Conservation (phyloP, 257 asterid species). For the Leonotis leonurus region DNA sequence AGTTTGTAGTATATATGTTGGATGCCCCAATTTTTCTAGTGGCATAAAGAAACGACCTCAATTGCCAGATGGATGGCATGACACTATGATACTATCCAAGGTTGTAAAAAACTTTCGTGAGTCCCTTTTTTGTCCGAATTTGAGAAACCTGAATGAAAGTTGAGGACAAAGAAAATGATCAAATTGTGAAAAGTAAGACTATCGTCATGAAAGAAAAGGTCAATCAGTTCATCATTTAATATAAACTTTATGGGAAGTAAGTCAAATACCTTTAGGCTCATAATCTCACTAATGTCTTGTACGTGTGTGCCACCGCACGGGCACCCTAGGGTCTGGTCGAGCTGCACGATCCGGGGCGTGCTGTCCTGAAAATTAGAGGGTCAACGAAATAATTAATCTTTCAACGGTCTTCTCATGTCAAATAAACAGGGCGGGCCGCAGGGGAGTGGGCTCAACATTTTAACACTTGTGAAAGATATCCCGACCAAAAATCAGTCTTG, state of each 20-base stretch:
- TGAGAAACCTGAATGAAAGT: conserved; percentile 70
- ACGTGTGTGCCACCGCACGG: conserved; percentile 95
- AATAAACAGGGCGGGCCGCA: no score
- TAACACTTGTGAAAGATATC: no score
- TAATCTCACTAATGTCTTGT: conserved; percentile 50
- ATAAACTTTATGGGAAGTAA: neutral
- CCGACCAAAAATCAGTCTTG: neutral
- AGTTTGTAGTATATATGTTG: no score
- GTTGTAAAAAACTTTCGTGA: conserved; percentile 53
- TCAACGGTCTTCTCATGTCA: no score
- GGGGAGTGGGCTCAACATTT: neutral
- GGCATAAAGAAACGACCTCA: no score
- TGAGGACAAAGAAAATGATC: neutral
- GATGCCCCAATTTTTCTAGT: no score
- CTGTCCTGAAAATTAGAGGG: conserved; percentile 71
- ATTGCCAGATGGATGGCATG: no score
- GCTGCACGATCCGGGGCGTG: conserved; percentile 62
- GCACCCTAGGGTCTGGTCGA: conserved; percentile 65
- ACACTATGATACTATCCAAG: conserved; percentile 23
- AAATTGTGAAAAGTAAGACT: neutral
- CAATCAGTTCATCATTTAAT: neutral
- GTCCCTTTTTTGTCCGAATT: conserved; percentile 66
- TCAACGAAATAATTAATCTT: no score
- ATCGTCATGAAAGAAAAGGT: neutral
- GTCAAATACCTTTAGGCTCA: conserved; percentile 47